Base-by-base conservation (phyloP, 129 eudicot genomes). In the Saposhnikovia divaricata region DNA sequence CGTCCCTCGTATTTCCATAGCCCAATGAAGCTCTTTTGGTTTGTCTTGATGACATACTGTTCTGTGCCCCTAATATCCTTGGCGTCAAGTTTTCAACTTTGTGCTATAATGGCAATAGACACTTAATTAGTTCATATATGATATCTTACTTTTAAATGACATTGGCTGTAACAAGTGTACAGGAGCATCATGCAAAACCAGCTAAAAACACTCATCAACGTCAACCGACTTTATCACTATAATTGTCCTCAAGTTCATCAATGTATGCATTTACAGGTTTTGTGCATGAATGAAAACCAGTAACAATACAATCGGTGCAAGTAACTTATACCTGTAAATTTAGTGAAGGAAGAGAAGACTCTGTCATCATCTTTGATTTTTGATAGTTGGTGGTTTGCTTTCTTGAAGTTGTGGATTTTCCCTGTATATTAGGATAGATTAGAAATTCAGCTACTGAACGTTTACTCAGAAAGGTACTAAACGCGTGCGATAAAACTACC, bases 401-500 rank as follows among this genome's bases (percentile, higher is more conserved):
- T 72, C 73, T 77, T 40, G 70, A 77, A 74, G 85, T 82, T 85
- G 78, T 81, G 48, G 79, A 66, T 78, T 81, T 84, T 45, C 71
- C 73, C 97, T 91, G 78, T 72, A 72, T 73, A 40, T 47, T 68
- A 14, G 42, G 34, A 75, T 79, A 63, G 48, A 18, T 50, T 44
- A 31, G 61, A 19, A 23, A 46, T 31, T 61, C 25, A n/a, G 34
- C 9, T 46, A 25, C 25, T 46, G 11, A 75, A 46, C 21, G 31
- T 75, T 34, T 31, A 75, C 18, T 11, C 9, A 46, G 10, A 25
- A 31, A 68, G 6, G 7, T 31, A 68, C 42, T 68, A 15, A 57
- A 77, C 10, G 37, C 68, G 28, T 73, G 70, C 43, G 70, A 43
- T 50, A 79, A 71, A 78, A 70, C 51, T 78, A 90, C 96, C 90